Conservation (phyloP, 495 filamentous ascomycete genomes). For the Aspergillus sclerotiicarbonarius region DNA sequence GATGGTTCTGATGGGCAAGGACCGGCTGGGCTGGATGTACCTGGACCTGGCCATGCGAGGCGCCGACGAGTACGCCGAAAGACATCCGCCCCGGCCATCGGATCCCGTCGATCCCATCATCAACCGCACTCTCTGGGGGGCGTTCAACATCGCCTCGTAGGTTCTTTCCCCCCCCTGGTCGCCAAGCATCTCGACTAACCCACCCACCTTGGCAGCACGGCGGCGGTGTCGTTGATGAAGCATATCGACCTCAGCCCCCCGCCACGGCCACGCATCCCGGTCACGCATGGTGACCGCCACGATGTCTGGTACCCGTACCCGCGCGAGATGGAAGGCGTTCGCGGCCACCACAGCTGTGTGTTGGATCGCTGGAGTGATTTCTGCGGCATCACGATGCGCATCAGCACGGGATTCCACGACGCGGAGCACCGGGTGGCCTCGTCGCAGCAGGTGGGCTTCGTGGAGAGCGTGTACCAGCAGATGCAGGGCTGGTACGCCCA, state of each 20-base stretch:
- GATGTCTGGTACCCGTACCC: constrained; percentile 36
- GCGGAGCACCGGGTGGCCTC: constrained; percentile 17
- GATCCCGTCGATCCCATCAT: constrained; percentile 17
- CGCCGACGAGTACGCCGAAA: constrained; percentile 20
- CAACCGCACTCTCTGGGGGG: constrained; percentile 32
- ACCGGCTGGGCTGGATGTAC: constrained; percentile 31
- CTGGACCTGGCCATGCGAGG: constrained; percentile 24
- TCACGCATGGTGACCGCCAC: constrained; percentile 18
- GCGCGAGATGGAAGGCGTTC: constrained; percentile 14
- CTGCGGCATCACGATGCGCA: constrained; percentile 23
- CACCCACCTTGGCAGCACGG: constrained; percentile 13
- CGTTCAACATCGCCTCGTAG: constrained; percentile 32
- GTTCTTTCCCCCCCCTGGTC: too few species aligned
- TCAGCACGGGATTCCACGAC: constrained; percentile 27
- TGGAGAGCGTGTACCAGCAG: constrained; percentile 24
- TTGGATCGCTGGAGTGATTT: constrained; percentile 29
- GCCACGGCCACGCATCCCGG: constrained; percentile 13
- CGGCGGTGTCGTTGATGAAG: constrained; percentile 28
- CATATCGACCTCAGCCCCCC: constrained; percentile 19
- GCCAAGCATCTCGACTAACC: too few species aligned
- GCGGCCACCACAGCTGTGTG: constrained; percentile 28
- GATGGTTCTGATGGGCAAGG: constrained; percentile 27
- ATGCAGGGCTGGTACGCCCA: constrained; percentile 31
- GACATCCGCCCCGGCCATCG: constrained; percentile 13
- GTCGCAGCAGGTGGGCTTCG: constrained; percentile 15